phyloP scores from a whole-genome alignment of 129 eudicot species.

The Sambucus nigra region DNA sequence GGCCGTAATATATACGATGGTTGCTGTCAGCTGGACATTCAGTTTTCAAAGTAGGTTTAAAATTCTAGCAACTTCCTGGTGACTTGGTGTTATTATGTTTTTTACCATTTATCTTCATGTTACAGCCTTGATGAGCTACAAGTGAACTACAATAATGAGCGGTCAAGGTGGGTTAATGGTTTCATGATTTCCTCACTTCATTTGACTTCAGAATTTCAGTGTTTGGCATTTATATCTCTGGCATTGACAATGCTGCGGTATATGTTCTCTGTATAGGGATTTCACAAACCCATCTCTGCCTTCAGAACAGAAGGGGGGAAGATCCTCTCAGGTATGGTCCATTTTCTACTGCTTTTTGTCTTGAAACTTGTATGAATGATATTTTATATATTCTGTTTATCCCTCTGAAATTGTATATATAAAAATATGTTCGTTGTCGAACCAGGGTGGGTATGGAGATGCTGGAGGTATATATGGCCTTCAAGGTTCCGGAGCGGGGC shows the following conservation, averaged over 20 bases:
- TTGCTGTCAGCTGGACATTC: constrained; percentile 97
- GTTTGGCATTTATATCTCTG: background rate
- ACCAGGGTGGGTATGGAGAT: constrained; percentile 84
- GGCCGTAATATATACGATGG: constrained; percentile 98
- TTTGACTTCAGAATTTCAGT: background rate
- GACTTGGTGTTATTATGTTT: background rate
- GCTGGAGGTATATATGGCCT: constrained; percentile 52
- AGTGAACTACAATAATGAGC: constrained; percentile 92
- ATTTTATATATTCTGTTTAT: background rate
- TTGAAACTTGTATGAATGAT: background rate
- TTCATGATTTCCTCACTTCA: background rate
- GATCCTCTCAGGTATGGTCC: constrained; percentile 69
- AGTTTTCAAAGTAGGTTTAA: constrained; percentile 80
- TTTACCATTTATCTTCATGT: constrained; percentile 5
- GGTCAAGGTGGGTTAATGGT: constrained; percentile 37
- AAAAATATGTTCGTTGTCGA: too few relatives aligned
- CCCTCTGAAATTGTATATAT: constrained; percentile 1
- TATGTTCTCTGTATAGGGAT: constrained; percentile 40
- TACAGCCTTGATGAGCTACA: constrained; percentile 95
- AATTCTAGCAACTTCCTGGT: constrained; percentile 8
- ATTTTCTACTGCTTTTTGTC: background rate
- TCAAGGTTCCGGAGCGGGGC: constrained; percentile 34
- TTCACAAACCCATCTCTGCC: constrained; percentile 91
- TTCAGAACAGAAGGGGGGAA: constrained; percentile 89
- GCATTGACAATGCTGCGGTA: constrained; percentile 9